These are phyloP conservation scores for Lathyrus oleraceus DNA, from an alignment of 306 rosid genomes.

Conservation along the genomic window DNA sequence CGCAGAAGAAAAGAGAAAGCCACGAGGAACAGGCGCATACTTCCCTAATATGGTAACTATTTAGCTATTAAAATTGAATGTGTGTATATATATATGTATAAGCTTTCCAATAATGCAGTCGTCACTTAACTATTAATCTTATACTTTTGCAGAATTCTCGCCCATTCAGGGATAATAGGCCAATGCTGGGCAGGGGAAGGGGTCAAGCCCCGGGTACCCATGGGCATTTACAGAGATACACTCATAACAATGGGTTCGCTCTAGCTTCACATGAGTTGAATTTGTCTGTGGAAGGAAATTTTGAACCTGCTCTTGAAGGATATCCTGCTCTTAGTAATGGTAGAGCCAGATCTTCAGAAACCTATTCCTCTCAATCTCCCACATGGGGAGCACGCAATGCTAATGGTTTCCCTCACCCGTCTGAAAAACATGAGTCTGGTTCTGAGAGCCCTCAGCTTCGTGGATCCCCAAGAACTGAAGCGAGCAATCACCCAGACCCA, in stretches of 20 bases:
- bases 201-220: constrained; percentile 44
- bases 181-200: constrained; percentile 55
- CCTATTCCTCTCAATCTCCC: constrained; percentile 48
- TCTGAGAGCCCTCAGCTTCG: constrained; percentile 47
- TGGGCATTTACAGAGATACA: constrained; percentile 47
- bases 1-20: constrained; percentile 60
- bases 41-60: constrained; percentile 68
- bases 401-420: constrained; percentile 43
- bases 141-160: constrained; percentile 55
- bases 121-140: constrained; percentile 38
- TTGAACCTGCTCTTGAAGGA: constrained; percentile 54
- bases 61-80: constrained; percentile 16
- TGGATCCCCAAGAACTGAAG: constrained; percentile 46
- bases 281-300: constrained; percentile 39
- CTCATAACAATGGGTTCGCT: constrained; percentile 43
- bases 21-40: constrained; percentile 76
- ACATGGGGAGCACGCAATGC: constrained; percentile 41
- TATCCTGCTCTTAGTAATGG: constrained; percentile 51
- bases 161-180: constrained; percentile 50
- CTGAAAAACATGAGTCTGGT: constrained; percentile 53
- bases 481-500: constrained; percentile 38
- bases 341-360: constrained; percentile 47
- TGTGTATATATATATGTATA: not conserved
- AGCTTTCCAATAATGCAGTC: constrained; percentile 2
- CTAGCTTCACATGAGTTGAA: constrained; percentile 45